Evolutionary conservation across 192 early-diverging fungal genomes (phyloP), one percentile per base, ranked within the genome.

Genomic region (Coemansia sp.): DNA sequence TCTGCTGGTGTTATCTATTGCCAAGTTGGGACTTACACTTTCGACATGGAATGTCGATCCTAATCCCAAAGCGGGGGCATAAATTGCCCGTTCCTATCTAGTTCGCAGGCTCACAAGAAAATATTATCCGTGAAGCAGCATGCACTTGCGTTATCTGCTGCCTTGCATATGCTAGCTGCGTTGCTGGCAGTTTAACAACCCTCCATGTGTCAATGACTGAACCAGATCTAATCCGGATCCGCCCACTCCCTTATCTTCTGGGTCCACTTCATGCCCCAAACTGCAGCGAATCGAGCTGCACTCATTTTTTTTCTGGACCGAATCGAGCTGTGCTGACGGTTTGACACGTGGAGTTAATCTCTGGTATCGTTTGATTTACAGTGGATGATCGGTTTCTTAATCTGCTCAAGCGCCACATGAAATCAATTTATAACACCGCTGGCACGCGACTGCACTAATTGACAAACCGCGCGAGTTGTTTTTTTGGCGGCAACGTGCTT

Each of bases 161-260:
- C 52, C 3, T 55, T 26, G 52, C 28, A 50, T 50, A 21, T 30
- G 52, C 50, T 21, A 52, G 50, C 19, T 17, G 6, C 19, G 19
- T 26, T 52, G 50, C 55, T 58, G 55, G 55, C 55, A 58, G 30
- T 58, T 58, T 58, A 30, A 6, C 55, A 58, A 58, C n/a, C 14
- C 6, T 10, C 52, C 52, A 30, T 55, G 52, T 55, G 52, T 13
- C 52, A 55, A 28, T 55, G 23, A 28, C 55, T 33, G 32, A 58
- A 33, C 32, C 30, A 33, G 30, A 28, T 30, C 53, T 33, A 30
- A 35, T n/a, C 55, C 30, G 28, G 55, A 58, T 33, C 30, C 30
- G 55, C 55, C 30, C 16, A 35, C 14, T 33, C 4, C 28, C 55
- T 33, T 58, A 58, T 32, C 55, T 9, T 28, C 16, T 32, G 3